A percentile compares a stretch with the other conserved stretches of the same genome.
These are phyloP conservation scores for Neotropicomus parvogracilis DNA, from an alignment of 1,284 basidiomycete genomes.

Conservation along the genomic window DNA sequence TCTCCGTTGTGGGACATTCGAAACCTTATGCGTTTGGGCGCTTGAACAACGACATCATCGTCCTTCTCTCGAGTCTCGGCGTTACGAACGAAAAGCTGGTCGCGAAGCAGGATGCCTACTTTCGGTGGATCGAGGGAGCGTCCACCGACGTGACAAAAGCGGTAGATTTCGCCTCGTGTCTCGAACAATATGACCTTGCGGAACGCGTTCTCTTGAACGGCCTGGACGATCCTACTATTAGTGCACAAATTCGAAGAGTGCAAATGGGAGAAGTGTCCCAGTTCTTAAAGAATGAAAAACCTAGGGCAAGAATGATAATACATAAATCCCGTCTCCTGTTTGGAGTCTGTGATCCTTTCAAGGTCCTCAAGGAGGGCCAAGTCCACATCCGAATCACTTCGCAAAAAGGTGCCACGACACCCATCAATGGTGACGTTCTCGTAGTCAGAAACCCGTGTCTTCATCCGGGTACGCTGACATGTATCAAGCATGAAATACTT, in stretches of 20 bases:
- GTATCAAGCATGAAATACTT: background rate
- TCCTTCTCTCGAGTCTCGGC: slow-evolving; percentile 59
- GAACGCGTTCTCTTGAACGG: slow-evolving; percentile 54
- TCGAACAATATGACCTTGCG: slow-evolving; percentile 45
- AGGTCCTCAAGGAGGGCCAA: slow-evolving; percentile 57
- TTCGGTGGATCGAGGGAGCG: slow-evolving; percentile 52
- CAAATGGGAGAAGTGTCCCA: slow-evolving; percentile 50
- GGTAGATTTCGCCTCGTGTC: slow-evolving; percentile 51
- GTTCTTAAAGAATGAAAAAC: slow-evolving; percentile 53
- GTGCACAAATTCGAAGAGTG: slow-evolving; percentile 37
- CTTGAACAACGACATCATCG: slow-evolving; percentile 65
- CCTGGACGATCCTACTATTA: slow-evolving; percentile 43
- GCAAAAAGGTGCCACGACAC: slow-evolving; percentile 49
- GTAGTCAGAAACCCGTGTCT: slow-evolving; percentile 65
- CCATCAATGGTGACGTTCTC: slow-evolving; percentile 56
- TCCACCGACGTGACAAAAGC: slow-evolving; percentile 45
- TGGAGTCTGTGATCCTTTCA: slow-evolving; percentile 63
- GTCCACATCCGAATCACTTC: slow-evolving; percentile 58
- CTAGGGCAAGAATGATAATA: slow-evolving; percentile 55
- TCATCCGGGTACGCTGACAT: slow-evolving; percentile 48
- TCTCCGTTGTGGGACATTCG: slow-evolving; percentile 62
- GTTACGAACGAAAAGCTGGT: slow-evolving; percentile 51
- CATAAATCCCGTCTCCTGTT: slow-evolving; percentile 58
- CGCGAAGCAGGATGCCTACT: slow-evolving; percentile 54
- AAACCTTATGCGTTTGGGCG: slow-evolving; percentile 59